Percentiles rank a stretch among this genome's conserved stretches.
phyloP scores from a whole-genome alignment of 352 stramenopile species.

The Hyaloperonospora brassicae region DNA sequence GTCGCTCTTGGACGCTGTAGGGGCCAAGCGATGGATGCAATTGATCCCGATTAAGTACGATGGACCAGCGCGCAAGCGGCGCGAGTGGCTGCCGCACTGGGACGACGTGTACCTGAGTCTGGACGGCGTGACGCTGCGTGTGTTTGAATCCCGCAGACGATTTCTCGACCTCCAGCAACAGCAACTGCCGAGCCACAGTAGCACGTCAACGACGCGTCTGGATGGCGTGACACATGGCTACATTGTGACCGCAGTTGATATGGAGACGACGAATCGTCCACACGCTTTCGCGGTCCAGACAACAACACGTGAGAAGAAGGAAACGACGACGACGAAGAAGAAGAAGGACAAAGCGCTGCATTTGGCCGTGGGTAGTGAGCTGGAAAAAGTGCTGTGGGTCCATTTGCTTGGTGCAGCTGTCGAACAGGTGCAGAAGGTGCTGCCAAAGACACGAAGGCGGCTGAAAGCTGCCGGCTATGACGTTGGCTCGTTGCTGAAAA shows the following conservation, averaged over 20 bases:
- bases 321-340: conserved; percentile 38
- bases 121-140: conserved; percentile 48
- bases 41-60: conserved; percentile 66
- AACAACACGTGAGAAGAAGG: conserved; percentile 51
- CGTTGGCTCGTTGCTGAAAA: conserved; percentile 13
- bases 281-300: conserved; percentile 53
- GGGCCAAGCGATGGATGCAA: conserved; percentile 39
- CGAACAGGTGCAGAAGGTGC: conserved; percentile 38
- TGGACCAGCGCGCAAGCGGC: conserved; percentile 53
- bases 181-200: conserved; percentile 28
- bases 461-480: conserved; percentile 18
- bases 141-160: conserved; percentile 59
- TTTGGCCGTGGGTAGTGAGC: conserved; percentile 52
- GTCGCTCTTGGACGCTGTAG: conserved; percentile 19
- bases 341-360: conserved; percentile 55
- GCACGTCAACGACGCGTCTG: conserved; percentile 7
- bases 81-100: conserved; percentile 75
- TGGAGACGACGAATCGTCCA: conserved; percentile 45
- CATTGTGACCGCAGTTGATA: conserved; percentile 50
- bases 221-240: conserved; percentile 39
- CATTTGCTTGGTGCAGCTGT: conserved; percentile 59
- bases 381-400: conserved; percentile 69
- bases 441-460: conserved; percentile 31
- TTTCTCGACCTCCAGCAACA: conserved; percentile 41
- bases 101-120: conserved; percentile 62